phyloP scores from a whole-genome alignment of 805 yeast genomes.

The Metschnikowia arizonensis region DNA sequence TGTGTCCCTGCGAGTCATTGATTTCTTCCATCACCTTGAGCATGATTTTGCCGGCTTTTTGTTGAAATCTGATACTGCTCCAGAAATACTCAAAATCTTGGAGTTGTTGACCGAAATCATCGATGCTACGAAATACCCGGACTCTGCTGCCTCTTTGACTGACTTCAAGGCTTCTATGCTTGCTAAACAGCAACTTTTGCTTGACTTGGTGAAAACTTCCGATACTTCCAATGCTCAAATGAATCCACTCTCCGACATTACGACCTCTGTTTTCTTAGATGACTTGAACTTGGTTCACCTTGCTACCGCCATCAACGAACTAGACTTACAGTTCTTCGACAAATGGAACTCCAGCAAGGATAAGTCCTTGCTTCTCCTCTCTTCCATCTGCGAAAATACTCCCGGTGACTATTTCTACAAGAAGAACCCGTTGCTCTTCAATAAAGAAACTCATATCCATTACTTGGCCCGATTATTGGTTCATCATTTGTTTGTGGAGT shows the following conservation, averaged over 20 bases:
- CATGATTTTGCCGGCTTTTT: constrained; percentile 66
- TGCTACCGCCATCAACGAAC: constrained; percentile 60
- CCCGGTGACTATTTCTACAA: constrained; percentile 36
- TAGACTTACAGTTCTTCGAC: constrained; percentile 61
- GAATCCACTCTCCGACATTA: constrained; percentile 27
- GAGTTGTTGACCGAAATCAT: constrained; percentile 34
- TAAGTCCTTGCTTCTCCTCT: constrained; percentile 64
- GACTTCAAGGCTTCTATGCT: constrained; percentile 51
- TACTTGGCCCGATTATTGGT: constrained; percentile 69
- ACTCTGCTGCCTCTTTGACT: constrained; percentile 34
- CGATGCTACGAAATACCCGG: not conserved
- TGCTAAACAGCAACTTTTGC: constrained; percentile 42
- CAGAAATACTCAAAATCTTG: constrained; percentile 52
- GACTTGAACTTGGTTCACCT: constrained; percentile 47
- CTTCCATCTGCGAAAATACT: constrained; percentile 30
- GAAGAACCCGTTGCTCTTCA: constrained; percentile 74
- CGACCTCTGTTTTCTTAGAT: constrained; percentile 50
- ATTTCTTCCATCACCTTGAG: constrained; percentile 53
- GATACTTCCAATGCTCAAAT: not conserved
- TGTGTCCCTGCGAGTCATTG: constrained; percentile 48
- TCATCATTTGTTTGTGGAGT: constrained; percentile 62
- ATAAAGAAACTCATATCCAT: constrained; percentile 62
- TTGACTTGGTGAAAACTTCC: constrained; percentile 20
- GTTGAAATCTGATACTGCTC: constrained; percentile 58
- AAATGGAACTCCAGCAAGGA: constrained; percentile 80